These are phyloP conservation scores for Coffea eugenioides DNA, from an alignment of 257 asterid genomes.

Conservation along the genomic window DNA sequence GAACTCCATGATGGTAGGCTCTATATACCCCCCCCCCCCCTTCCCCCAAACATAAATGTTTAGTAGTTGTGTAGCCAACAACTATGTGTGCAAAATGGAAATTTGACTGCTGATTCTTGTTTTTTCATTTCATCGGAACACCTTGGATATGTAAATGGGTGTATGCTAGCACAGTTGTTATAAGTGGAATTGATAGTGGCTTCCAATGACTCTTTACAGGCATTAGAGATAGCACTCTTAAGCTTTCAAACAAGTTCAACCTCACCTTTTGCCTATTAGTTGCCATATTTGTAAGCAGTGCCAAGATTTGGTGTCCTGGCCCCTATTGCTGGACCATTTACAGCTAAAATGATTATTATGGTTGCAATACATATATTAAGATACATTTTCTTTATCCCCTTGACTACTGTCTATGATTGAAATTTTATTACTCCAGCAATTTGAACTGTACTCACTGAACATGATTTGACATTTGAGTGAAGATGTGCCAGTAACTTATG, in stretches of 20 bases:
- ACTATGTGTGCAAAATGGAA: neutral
- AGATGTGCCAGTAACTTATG: neutral
- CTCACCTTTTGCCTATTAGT: neutral
- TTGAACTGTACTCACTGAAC: neutral
- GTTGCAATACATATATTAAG: no score
- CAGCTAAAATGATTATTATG: neutral
- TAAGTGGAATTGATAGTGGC: neutral
- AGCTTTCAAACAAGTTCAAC: neutral
- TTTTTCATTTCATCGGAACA: neutral
- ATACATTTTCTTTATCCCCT: neutral
- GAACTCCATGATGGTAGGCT: neutral
- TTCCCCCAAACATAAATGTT: neutral
- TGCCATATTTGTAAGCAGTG: neutral
- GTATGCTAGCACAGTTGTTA: neutral
- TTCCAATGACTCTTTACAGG: neutral
- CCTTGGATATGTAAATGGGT: neutral
- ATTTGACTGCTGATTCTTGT: neutral
- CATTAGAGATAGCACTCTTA: neutral
- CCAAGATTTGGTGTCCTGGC: neutral
- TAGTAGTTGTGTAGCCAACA: neutral
- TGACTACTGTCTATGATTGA: neutral
- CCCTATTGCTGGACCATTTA: neutral
- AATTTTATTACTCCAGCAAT: neutral
- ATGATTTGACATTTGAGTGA: neutral
- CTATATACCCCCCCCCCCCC: neutral